Evolutionary conservation across 2,329 filamentous ascomycete genomes (phyloP).

Genomic region (Pestalotiopsis sp.): DNA sequence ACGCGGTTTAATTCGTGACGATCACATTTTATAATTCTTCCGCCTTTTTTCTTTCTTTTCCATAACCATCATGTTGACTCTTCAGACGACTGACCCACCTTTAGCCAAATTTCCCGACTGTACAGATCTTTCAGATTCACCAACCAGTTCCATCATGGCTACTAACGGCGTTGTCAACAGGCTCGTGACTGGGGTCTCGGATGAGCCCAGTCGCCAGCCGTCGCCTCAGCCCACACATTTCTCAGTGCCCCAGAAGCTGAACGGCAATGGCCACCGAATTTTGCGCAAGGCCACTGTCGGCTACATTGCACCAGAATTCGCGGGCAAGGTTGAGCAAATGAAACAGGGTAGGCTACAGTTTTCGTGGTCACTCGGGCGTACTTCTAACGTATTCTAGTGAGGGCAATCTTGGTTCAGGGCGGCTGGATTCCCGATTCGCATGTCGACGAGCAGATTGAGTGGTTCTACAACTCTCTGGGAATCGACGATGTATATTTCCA

Average conservation of each 20-base stretch:
- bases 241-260: slow-evolving; percentile 63
- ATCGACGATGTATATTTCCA: slow-evolving; percentile 99
- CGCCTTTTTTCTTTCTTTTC: background rate
- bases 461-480: slow-evolving; percentile 97
- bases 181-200: slow-evolving; percentile 43
- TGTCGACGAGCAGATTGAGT: slow-evolving; percentile 82
- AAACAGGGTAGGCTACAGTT: slow-evolving; percentile 61
- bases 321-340: slow-evolving; percentile 92
- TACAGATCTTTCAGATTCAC: slow-evolving; percentile 39
- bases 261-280: slow-evolving; percentile 69
- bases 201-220: slow-evolving; percentile 63
- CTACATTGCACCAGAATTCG: slow-evolving; percentile 92
- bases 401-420: slow-evolving; percentile 75
- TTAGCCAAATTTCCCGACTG: slow-evolving; percentile 49
- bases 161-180: slow-evolving; percentile 39
- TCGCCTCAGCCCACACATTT: slow-evolving; percentile 90
- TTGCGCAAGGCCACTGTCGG: slow-evolving; percentile 89
- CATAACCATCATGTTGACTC: slow-evolving; percentile 33
- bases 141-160: slow-evolving; percentile 33
- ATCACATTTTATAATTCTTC: background rate
- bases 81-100: slow-evolving; percentile 44
- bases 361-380: slow-evolving; percentile 33
- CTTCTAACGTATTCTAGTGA: slow-evolving; percentile 51
- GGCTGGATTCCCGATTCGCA: slow-evolving; percentile 86
- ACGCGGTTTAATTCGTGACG: background rate